These are phyloP conservation scores for Boletellus deceptivus DNA, from an alignment of 1,284 basidiomycete genomes.

Conservation along the genomic window DNA sequence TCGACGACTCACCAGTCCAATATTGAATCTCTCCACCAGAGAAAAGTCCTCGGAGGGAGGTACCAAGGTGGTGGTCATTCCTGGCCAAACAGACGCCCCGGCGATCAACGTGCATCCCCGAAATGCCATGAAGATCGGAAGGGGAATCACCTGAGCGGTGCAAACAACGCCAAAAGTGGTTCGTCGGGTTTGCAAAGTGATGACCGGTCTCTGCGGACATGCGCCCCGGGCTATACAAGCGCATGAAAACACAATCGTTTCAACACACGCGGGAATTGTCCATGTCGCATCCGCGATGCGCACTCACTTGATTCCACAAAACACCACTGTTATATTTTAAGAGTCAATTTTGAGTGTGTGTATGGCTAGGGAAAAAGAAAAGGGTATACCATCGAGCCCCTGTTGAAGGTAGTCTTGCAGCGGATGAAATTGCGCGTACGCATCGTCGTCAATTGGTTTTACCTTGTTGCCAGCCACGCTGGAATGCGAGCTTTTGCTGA, in stretches of 20 bases:
- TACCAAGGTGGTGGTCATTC: slow-evolving; percentile 41
- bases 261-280: neutral
- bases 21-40: slow-evolving; percentile 36
- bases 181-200: slow-evolving; percentile 56
- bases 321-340: slow-evolving; percentile 21
- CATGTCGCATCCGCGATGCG: neutral
- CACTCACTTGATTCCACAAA: slow-evolving; percentile 33
- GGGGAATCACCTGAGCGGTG: slow-evolving; percentile 36
- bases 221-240: slow-evolving; percentile 35
- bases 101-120: neutral
- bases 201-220: slow-evolving; percentile 45
- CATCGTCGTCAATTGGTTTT: slow-evolving; percentile 25
- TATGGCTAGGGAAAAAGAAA: neutral
- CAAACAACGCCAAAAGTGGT: slow-evolving; percentile 47
- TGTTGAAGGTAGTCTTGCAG: slow-evolving; percentile 40
- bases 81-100: slow-evolving; percentile 19
- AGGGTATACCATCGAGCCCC: slow-evolving; percentile 43
- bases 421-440: slow-evolving; percentile 34
- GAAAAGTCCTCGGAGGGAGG: slow-evolving; percentile 36
- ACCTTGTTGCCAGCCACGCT: slow-evolving; percentile 10
- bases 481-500: neutral
- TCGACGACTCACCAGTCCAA: slow-evolving; percentile 41
- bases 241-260: neutral
- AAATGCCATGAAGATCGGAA: neutral
- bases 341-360: neutral